Evolutionary conservation across 331 rosid genomes (phyloP).

Genomic region (Malus hybrid): DNA sequence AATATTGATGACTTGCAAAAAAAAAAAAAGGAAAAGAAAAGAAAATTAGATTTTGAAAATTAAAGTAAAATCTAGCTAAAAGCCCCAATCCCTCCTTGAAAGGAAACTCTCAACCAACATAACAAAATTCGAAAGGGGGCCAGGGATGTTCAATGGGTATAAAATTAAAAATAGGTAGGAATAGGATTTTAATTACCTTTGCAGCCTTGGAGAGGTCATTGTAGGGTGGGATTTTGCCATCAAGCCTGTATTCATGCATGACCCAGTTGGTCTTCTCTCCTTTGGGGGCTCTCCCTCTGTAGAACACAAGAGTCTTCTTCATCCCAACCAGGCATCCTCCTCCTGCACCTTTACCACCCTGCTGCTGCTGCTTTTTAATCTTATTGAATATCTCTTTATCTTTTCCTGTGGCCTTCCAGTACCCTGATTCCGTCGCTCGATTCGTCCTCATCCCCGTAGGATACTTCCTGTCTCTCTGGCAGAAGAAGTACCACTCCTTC

Average conservation of each 20-base stretch:
- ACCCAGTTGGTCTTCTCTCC: constrained; percentile 96
- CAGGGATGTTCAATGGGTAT: neutral
- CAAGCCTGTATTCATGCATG: constrained; percentile 91
- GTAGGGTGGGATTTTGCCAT: constrained; percentile 42
- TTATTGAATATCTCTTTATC: constrained; percentile 61
- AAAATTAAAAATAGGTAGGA: neutral
- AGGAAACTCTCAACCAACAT: constrained; percentile 37
- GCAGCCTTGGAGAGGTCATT: constrained; percentile 42
- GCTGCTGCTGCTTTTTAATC: constrained; percentile 20
- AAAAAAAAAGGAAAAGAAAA: too few species aligned
- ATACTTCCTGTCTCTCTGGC: constrained; percentile 82
- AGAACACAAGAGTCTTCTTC: constrained; percentile 97
- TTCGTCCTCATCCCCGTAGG: constrained; percentile 96
- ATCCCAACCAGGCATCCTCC: constrained; percentile 58
- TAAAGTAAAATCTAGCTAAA: neutral
- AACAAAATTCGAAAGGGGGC: constrained; percentile 7
- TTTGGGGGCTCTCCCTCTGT: constrained; percentile 88
- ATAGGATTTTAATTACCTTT: constrained; percentile 34
- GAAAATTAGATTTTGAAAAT: too few species aligned
- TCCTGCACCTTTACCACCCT: neutral
- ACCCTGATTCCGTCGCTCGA: constrained; percentile 84
- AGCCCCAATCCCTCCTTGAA: constrained; percentile 24
- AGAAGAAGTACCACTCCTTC: constrained; percentile 88
- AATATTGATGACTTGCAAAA: neutral
- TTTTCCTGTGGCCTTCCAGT: constrained; percentile 98